Evolutionary conservation across 495 filamentous ascomycete species (phyloP).

Genomic region (Evernia prunastri): DNA sequence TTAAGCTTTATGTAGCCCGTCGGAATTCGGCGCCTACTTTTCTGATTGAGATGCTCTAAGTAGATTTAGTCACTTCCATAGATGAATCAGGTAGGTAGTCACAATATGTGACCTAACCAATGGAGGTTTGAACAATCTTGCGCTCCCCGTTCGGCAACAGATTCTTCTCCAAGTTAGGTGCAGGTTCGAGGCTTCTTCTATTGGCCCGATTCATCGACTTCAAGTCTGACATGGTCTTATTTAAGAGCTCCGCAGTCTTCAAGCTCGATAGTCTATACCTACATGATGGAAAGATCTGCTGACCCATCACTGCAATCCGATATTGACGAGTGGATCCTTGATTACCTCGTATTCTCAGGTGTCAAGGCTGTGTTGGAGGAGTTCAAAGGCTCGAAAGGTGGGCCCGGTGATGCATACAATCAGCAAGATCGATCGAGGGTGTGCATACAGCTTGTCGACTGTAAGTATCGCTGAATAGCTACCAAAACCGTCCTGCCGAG

Average conservation of each 20-base stretch:
- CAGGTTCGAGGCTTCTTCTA: too few species aligned
- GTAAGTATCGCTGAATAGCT: slow-evolving; percentile 10
- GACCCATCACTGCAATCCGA: slow-evolving; percentile 28
- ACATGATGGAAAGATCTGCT: slow-evolving; percentile 20
- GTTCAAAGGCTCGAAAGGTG: background rate
- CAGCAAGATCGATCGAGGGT: slow-evolving; percentile 11
- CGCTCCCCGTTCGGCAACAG: too few species aligned
- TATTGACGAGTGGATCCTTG: slow-evolving; percentile 48
- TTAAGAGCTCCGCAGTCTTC: background rate
- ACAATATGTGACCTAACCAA: too few species aligned
- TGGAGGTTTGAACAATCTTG: too few species aligned
- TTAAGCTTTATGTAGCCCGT: too few species aligned
- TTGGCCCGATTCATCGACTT: too few species aligned
- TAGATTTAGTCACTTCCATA: too few species aligned
- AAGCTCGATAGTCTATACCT: background rate
- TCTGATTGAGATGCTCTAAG: too few species aligned
- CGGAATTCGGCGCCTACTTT: too few species aligned
- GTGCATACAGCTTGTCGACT: slow-evolving; percentile 24
- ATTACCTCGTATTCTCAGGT: slow-evolving; percentile 46
- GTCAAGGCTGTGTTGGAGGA: slow-evolving; percentile 32
- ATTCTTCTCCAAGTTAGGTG: too few species aligned
- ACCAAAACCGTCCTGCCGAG: background rate
- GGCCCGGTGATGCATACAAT: background rate
- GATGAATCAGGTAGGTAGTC: too few species aligned
- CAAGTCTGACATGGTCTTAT: background rate